Base-by-base conservation (phyloP, 176 grass and related monocot genomes). In the Tuctoria greenei region DNA sequence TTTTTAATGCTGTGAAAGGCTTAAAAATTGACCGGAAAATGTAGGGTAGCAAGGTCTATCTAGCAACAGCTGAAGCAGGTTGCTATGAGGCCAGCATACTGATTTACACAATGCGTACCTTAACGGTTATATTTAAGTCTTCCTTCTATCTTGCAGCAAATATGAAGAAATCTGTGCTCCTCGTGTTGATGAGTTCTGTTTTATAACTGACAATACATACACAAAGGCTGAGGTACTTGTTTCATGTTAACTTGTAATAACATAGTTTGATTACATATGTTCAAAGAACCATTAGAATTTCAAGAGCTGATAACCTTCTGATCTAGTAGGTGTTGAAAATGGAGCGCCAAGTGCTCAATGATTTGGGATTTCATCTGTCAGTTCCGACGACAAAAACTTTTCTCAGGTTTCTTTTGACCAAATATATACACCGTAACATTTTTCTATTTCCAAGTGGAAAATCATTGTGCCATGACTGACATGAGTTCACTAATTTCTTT, bases 161-260 rank as follows among this genome's bases (percentile, higher is more conserved):
- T 93, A 93, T 82, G 91, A 93, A 87, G 91, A 93, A 82, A 93
- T 93, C 38, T 87, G 91, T 47, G 87, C 91, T 75, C 91, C 91
- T 36, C 78, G 81, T 56, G 87, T 87, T 11, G 86, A 93, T 45
- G 91, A 93, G 28, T 93, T 93, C 70, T 93, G 91, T 67, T 90
- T 90, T 72, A 93, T 93, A 42, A 93, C 91, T 9, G 91, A 93
- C 41, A 93, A 90, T 78, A 87, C 91, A n/a, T 93, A 93, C 47
- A 71, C 67, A 43, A 90, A 87, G 42, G 47, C 76, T 76, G 84
- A 90, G 91, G 91, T 93, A 75, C n/a, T 79, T 83, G 7, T 62
- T 61, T 73, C 42, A 4, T 75, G 4, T 70, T 24, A 21, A 41
- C 21, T 66, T 44, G 7, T 7, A 24, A 39, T 7, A 24, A 39